Evolutionary conservation across 2,329 filamentous ascomycete species (phyloP), one percentile per base, ranked within the genome.

Genomic region (Aspergillus cejpii): DNA sequence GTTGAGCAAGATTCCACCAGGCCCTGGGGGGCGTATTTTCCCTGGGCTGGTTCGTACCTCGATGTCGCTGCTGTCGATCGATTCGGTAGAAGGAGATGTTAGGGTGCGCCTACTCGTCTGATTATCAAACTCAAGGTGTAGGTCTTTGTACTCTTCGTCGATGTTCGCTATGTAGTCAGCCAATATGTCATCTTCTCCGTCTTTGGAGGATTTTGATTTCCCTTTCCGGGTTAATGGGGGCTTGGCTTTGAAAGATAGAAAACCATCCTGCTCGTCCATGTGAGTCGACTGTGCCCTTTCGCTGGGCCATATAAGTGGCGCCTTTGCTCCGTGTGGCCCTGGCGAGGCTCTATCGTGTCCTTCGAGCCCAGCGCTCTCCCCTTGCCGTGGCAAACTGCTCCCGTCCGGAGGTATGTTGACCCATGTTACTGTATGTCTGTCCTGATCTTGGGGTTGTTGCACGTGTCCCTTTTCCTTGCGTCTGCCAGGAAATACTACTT

Each of bases 131-230:
- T 41, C 39, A 17, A 39, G 44, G 14, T 48, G 44, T 11, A 27
- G 52, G 14, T 50, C 47, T 27, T 50, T 47, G 33, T 66, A 64
- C 5, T 62, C 55, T 8, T 58, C 54, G 39, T 62, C 57, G 17
- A 69, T 66, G 39, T 71, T 68, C 26, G 58, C 62, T 27, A 70
- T 64, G 45, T 70, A 70, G 45, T 71, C 69, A 14, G 61, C 62
- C 8, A 69, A 21, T 3, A 59, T 53, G 12, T 58, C 55, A 21
- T 53, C 76, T 29, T 81, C 78, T 14, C 83, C 75, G 6, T 75
- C 71, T 2, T 63, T 65, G 17, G 23, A 48, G 10, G 55, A 41
- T 21, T 28, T 26, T 6, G 39, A 55, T 41, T 47, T 46, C 27
- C 43, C 44, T 26, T 31, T 33, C 17, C 55, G 58, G 8, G 46